A percentile compares a stretch with the other conserved stretches of the same genome.
Evolutionary conservation across 2,329 filamentous ascomycete genomes (phyloP).

Genomic region (Alternaria sp.): DNA sequence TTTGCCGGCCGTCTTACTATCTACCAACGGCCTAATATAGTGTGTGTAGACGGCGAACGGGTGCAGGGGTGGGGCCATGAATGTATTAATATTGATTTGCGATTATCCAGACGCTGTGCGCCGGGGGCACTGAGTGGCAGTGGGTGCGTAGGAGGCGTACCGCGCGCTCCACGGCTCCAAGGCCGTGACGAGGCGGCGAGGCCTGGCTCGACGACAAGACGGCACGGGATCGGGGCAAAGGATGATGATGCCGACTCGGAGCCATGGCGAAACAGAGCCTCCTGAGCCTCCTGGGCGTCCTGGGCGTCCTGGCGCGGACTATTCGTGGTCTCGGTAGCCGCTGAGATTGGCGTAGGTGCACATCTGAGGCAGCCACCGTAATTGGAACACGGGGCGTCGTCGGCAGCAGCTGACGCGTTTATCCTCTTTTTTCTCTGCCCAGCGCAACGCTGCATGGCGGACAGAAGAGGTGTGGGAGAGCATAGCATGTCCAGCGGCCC

Average conservation of each 20-base stretch:
- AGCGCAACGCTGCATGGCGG: constrained; percentile 5
- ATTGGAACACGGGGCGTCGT: constrained; percentile 5
- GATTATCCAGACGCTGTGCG: constrained; percentile 2
- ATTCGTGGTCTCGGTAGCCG: constrained; percentile 6
- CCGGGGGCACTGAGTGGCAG: background rate
- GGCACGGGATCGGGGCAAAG: background rate
- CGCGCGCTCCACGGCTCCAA: background rate
- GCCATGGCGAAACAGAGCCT: constrained; percentile 11
- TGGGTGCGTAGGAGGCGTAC: constrained; percentile 4
- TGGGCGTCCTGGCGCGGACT: background rate
- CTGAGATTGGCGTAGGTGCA: constrained; percentile 11
- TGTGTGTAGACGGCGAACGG: background rate
- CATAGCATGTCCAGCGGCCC: background rate
- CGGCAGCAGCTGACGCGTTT: constrained; percentile 15
- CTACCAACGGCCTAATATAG: constrained; percentile 7
- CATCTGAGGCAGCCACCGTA: constrained; percentile 13
- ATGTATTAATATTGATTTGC: constrained; percentile 1
- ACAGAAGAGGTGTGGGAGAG: background rate
- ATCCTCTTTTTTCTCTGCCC: constrained; percentile 8
- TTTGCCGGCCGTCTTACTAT: constrained; percentile 1
- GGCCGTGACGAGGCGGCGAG: constrained; percentile 1
- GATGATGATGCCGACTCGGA: constrained; percentile 1
- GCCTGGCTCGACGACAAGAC: background rate
- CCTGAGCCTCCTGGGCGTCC: constrained; percentile 2
- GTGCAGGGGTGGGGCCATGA: constrained; percentile 1